Evolutionary conservation across 768 basidiomycete species (phyloP), one percentile per base, ranked within the genome.

Genomic region (Boletellus ananiceps): DNA sequence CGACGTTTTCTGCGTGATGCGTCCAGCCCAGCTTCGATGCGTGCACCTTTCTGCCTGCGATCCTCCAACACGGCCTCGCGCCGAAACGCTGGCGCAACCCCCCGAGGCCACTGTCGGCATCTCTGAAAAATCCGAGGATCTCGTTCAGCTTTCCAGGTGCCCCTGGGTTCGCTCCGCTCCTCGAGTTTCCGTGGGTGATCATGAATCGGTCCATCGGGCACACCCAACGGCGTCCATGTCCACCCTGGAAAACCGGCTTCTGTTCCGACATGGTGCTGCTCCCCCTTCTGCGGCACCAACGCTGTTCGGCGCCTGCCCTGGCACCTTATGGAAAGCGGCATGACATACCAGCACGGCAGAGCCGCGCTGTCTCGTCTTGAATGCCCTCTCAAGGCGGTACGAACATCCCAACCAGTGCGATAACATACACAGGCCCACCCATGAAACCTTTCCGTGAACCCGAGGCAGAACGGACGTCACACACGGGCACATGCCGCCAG

Each of bases 101-200:
- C 27, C 27, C 27, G 27, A 27, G 27, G 27, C 27, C 27, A 8
- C 27, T 27, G 34, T n/a, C 35, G 16, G 35, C 23, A 25, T 25
- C 23, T 40, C 23, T 32, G 18, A 32, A 16, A 44, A 45, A 16
- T 25, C 47, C 57, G 54, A 60, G 57, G 50, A 62, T 39, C 50
- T 43, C 49, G 40, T 40, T 33, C 27, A 35, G 29, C 29, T 29
- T 2, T 11, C 8, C 5, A 8, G 27, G 2, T 5, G 27, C 6
- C 27, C 27, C 29, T 11, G 29, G 23, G 23, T 25, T 25, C 11
- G 5, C 29, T 29, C 29, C 29, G 33, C 46, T 46, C 36, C 43
- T 25, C 23, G 23, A 25, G 23, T 25, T 7, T 25, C 23, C 11
- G 41, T 50, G 47, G 39, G 4, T 57, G 47, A 45, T 60, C 48